Base-by-base conservation (phyloP, 192 early-diverging fungal species). In the Podochytrium sp. region DNA sequence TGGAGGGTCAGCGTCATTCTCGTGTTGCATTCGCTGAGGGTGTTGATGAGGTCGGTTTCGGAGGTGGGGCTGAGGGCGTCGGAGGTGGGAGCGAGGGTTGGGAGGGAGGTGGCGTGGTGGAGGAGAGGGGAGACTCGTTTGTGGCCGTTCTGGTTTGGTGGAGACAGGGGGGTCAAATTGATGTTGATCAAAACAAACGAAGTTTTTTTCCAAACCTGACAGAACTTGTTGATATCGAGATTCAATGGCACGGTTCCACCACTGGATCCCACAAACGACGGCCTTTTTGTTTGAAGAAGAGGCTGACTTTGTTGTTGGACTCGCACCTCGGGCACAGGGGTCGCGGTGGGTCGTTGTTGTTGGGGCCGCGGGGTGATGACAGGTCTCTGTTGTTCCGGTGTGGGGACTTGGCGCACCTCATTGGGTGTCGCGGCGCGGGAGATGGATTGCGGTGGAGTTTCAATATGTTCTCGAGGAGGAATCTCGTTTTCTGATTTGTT, bases 1-100 rank as follows among this genome's bases (percentile, higher is more conserved):
- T 41, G 27, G 30, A 87, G 63, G 43, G 85, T 85, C 56, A 76
- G 66, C 1, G 69, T 57, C 73, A 87, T 74, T 16, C 80, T 80
- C 2, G 79, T 75, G 68, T 87, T 82, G 16, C 86, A 66, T 64
- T 84, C 81, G 39, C 40, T 50, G 29, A 87, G 68, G 16, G 62
- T 37, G 4, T 81, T 79, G 18, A 81, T 38, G 25, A 84, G 42
- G 30, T 87, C 83, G 39, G 18, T 27, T n/a, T 82, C 79, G 34
- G 76, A 37, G 0, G 66, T 32, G 6, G 59, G 59, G 20, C 33
- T 33, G 16, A 61, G 16, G 18, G 34, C 23, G 23, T 61, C 38
- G 12, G 23, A 10, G 14, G 30, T 23, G 14, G 59, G 10, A 12
- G 30, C 5, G 18, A 10, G 6, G 14, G 59, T 34, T n/a, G 16